Evolutionary conservation across 2,329 filamentous ascomycete species (phyloP).

Genomic region (Ceratocystis albifundus): DNA sequence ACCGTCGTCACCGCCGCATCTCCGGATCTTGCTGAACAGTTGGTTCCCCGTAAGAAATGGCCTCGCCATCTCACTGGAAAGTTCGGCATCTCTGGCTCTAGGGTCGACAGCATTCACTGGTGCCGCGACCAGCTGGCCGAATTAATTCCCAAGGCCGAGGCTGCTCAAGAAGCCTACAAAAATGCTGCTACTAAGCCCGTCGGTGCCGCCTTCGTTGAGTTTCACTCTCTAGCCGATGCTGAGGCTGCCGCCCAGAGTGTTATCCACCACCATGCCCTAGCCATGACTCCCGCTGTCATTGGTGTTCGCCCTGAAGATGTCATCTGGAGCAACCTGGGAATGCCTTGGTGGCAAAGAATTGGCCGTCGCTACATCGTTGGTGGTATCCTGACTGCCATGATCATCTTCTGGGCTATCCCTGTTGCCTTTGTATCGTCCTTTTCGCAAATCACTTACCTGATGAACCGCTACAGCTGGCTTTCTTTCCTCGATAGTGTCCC

Average conservation of each 20-base stretch:
- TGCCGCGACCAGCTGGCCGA: slow-evolving; percentile 46
- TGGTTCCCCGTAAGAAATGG: slow-evolving; percentile 54
- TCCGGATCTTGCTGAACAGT: slow-evolving; percentile 45
- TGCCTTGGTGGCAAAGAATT: slow-evolving; percentile 78
- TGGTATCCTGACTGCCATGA: slow-evolving; percentile 61
- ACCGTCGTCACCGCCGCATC: slow-evolving; percentile 1
- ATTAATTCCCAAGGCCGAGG: slow-evolving; percentile 54
- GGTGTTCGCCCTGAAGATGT: slow-evolving; percentile 73
- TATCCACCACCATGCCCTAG: slow-evolving; percentile 73
- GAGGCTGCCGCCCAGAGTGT: slow-evolving; percentile 79
- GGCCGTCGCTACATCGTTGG: slow-evolving; percentile 58
- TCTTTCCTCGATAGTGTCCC: slow-evolving; percentile 64
- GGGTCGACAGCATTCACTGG: slow-evolving; percentile 81
- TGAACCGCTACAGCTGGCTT: slow-evolving; percentile 55
- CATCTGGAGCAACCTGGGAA: slow-evolving; percentile 73
- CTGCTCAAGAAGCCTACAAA: slow-evolving; percentile 55
- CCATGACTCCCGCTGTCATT: slow-evolving; percentile 76
- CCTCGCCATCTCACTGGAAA: slow-evolving; percentile 56
- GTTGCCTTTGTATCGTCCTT: slow-evolving; percentile 73
- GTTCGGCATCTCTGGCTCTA: slow-evolving; percentile 51
- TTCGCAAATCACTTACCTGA: slow-evolving; percentile 67
- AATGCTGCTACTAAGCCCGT: slow-evolving; percentile 53
- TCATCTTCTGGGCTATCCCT: slow-evolving; percentile 75
- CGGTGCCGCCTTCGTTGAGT: slow-evolving; percentile 83
- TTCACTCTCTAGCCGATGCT: slow-evolving; percentile 67